phyloP scores from a whole-genome alignment of 2,329 filamentous ascomycete species.

The Metarhizium brunneum region DNA sequence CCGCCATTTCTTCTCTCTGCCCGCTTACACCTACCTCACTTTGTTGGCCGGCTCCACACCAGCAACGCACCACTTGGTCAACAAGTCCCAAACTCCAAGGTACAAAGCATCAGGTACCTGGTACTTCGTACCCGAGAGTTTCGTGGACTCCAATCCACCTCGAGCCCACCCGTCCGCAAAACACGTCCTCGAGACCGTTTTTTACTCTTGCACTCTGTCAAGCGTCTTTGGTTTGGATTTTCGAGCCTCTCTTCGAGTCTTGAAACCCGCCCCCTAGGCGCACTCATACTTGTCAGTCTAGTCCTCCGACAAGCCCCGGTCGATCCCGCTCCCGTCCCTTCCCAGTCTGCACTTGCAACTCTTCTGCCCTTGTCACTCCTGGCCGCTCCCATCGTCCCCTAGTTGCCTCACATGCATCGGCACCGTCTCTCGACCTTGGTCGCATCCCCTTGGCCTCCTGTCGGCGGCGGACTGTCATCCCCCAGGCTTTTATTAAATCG shows the following conservation, averaged over 20 bases:
- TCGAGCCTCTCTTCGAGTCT: neutral
- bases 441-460: constrained; percentile 5
- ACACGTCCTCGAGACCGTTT: constrained; percentile 1
- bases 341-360: neutral
- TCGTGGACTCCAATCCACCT: too few species aligned
- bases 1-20: neutral
- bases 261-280: constrained; percentile 3
- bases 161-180: neutral
- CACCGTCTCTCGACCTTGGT: constrained; percentile 9
- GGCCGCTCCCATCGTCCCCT: constrained; percentile 2
- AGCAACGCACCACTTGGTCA: neutral
- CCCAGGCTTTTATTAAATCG: constrained; percentile 10
- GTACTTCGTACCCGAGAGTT: neutral
- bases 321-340: constrained; percentile 3
- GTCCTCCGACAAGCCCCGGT: constrained; percentile 7
- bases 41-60: constrained; percentile 1
- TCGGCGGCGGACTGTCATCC: constrained; percentile 8
- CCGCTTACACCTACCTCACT: neutral
- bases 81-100: too few species aligned
- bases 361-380: constrained; percentile 1
- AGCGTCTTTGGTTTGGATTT: neutral
- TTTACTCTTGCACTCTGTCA: neutral
- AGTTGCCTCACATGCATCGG: constrained; percentile 12
- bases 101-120: constrained; percentile 1
- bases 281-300: constrained; percentile 6